Base-by-base conservation (phyloP, 805 yeast genomes). In the Kuraishia hungarica region DNA sequence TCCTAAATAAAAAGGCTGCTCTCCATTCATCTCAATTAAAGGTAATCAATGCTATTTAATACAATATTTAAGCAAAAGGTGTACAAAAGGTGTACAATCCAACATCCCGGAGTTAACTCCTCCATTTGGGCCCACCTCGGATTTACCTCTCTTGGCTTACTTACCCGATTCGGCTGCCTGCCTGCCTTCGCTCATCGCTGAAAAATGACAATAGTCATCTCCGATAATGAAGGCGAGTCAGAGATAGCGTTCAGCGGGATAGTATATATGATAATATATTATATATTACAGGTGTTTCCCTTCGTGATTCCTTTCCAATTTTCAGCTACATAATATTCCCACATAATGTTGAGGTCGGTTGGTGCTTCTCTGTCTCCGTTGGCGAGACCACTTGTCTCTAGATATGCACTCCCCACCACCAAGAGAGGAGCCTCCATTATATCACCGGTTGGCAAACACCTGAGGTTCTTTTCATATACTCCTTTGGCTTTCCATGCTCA, bases 401-500 rank as follows among this genome's bases (percentile, higher is more conserved):
- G 17, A 17, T 35, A 35, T 15, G 43, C 43, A 35, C 11, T 35
- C 8, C 17, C 43, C 3, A 15, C 43, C 43, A 35, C n/a, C 43
- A 10, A 35, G 43, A 35, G 4, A 15, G 43, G 5, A 7, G 4
- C 43, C 43, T n/a, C n/a, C n/a, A n/a, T n/a, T n/a, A 10, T 26
- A 26, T 26, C 29, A 35, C 43, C 43, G 17, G 43, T 13, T 4
- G 29, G n/a, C 43, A 13, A 35, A 10, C 43, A 35, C 17, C 17
- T 35, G 43, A 35, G 43, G n/a, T 3, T 3, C 43, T 35, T 35
- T 35, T 62, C 60, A 29, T 53, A 59, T 5, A 55, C 65, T 5
- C 17, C 56, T 8, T 54, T 64, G 6, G 26, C 57, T 2, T 54
- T 54, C 10, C 99, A 93, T 66, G 97, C 97, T 21, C 97, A 93